Percentiles rank a stretch among this genome's conserved stretches.
Conservation (phyloP, 1,284 basidiomycete species). For the Agaricales sp. region DNA sequence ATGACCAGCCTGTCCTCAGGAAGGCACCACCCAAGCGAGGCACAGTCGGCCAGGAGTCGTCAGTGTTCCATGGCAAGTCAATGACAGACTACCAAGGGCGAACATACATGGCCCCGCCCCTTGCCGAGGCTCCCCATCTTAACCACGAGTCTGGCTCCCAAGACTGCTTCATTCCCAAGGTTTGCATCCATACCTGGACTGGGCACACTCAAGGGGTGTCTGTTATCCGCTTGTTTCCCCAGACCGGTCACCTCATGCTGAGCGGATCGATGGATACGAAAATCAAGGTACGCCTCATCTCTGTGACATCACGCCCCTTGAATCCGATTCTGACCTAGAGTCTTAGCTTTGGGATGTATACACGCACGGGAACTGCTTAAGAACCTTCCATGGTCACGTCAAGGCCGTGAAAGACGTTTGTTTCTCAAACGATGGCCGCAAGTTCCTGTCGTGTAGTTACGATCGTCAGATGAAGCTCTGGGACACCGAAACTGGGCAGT, state of each 20-base stretch:
- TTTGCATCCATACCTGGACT: slow-evolving; percentile 95
- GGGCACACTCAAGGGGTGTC: slow-evolving; percentile 96
- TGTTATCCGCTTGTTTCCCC: slow-evolving; percentile 87
- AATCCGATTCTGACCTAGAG: slow-evolving; percentile 5
- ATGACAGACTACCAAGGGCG: slow-evolving; percentile 97
- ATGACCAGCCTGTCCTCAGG: slow-evolving; percentile 42
- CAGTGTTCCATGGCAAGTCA: slow-evolving; percentile 94
- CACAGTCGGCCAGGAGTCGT: slow-evolving; percentile 78
- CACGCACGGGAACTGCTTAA: slow-evolving; percentile 90
- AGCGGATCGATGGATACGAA: slow-evolving; percentile 98
- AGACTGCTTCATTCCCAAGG: slow-evolving; percentile 90
- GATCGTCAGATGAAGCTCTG: slow-evolving; percentile 98
- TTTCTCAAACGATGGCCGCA: slow-evolving; percentile 87
- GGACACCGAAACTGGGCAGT: slow-evolving; percentile 98
- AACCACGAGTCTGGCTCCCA: slow-evolving; percentile 75
- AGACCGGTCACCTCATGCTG: slow-evolving; percentile 86
- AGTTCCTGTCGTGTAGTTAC: slow-evolving; percentile 89
- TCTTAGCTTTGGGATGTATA: slow-evolving; percentile 95
- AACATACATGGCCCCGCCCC: slow-evolving; percentile 95
- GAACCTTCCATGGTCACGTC: slow-evolving; percentile 95
- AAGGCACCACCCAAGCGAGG: slow-evolving; percentile 78
- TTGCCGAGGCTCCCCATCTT: slow-evolving; percentile 72
- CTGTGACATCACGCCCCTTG: slow-evolving; percentile 1
- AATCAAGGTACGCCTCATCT: slow-evolving; percentile 66
- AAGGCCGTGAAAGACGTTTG: slow-evolving; percentile 95